These are phyloP conservation scores for Candida tammaniensis DNA, from an alignment of 805 yeast genomes.

Conservation along the genomic window DNA sequence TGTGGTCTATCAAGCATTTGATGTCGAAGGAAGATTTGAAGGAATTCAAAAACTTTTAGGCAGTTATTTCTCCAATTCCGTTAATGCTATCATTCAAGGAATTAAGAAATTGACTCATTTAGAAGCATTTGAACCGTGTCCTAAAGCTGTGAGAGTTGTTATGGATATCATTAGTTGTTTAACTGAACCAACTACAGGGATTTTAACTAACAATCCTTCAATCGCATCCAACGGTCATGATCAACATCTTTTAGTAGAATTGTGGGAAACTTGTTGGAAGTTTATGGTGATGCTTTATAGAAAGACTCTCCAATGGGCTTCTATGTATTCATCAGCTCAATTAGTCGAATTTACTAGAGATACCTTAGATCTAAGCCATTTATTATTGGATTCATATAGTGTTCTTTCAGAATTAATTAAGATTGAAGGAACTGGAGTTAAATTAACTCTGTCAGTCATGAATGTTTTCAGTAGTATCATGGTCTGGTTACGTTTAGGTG, in stretches of 20 bases:
- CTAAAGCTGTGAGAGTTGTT: constrained; percentile 67
- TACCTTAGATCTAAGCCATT: constrained; percentile 72
- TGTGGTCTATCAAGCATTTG: constrained; percentile 71
- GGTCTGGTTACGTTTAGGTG: constrained; percentile 82
- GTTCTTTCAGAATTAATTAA: constrained; percentile 1
- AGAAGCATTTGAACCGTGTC: constrained; percentile 66
- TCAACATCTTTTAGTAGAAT: constrained; percentile 16
- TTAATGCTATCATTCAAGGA: constrained; percentile 48
- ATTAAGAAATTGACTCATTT: constrained; percentile 44
- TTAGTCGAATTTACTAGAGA: constrained; percentile 84
- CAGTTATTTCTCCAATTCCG: constrained; percentile 38
- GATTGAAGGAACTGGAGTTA: constrained; percentile 22
- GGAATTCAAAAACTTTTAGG: constrained; percentile 59
- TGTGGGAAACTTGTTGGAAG: constrained; percentile 75
- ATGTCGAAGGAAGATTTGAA: constrained; percentile 66
- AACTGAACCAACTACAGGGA: constrained; percentile 65
- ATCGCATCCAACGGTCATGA: too few species aligned
- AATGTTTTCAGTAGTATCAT: constrained; percentile 66
- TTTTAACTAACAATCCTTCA: constrained; percentile 16
- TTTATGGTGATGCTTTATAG: constrained; percentile 67
- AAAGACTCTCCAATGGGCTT: constrained; percentile 76
- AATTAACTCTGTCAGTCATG: constrained; percentile 31
- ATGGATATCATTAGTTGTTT: constrained; percentile 70
- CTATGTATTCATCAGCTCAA: constrained; percentile 49
- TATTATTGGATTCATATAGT: constrained; percentile 58